Evolutionary conservation across 805 yeast genomes (phyloP), one percentile per base, ranked within the genome.

Genomic region (Cyberlindnera suaveolens): DNA sequence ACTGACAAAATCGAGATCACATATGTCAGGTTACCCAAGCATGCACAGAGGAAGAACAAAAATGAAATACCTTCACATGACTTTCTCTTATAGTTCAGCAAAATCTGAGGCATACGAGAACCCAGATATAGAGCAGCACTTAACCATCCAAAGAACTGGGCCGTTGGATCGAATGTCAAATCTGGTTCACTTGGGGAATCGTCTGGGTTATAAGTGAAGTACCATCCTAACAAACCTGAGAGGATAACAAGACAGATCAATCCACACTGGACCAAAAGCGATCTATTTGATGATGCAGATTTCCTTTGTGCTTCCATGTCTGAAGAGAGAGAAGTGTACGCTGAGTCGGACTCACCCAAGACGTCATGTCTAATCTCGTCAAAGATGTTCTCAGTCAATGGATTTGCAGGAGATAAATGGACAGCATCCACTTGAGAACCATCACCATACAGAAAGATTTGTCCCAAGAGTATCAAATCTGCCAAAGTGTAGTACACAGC

Each of bases 31-130:
- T 91, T 93, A 38, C 99, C 99, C 44, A 91, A 68, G 62, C 96
- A 89, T 17, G 99, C 98, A 71, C 93, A 91, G 18, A 93, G 67
- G 66, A 91, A 91, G 65, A 93, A 91, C 72, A 91, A 72, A 58
- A 93, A 87, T 10, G 96, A 87, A 39, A 91, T 85, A 19, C 98
- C 98, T 48, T 93, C 98, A 61, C 96, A 89, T 2, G 95, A 84
- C 65, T 89, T 90, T 58, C 97, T 75, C 61, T 82, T 72, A 58
- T 74, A 87, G 65, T 93, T 93, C 47, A 91, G 72, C 45, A 87
- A 62, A 42, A 93, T 87, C 66, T 93, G 99, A 1, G 99, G 99
- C 26, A 93, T 65, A 54, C 99, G 72, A 15, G 98, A 90, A 3
- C 96, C 96, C 47, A 91, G 65, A 56, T 85, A 85, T 34, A 85